Percentiles rank a stretch among this genome's conserved stretches.
Evolutionary conservation across 208 protist genomes (phyloP).

Genomic region (Crithidia bombi): DNA sequence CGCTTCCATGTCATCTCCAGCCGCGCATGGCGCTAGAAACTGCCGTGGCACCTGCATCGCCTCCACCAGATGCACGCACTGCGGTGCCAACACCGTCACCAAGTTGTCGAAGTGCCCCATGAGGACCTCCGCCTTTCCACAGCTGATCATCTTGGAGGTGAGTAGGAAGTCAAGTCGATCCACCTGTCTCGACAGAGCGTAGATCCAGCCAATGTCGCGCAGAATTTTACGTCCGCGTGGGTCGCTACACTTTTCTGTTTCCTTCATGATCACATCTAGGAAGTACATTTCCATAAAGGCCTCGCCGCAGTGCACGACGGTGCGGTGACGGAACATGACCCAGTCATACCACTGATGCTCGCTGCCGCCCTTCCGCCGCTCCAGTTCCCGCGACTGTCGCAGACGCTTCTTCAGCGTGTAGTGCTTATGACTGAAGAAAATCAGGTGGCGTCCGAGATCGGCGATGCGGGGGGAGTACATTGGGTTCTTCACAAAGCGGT

Average conservation of each 20-base stretch:
- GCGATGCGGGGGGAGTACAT: constrained; percentile 89
- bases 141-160: constrained; percentile 70
- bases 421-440: constrained; percentile 92
- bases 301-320: constrained; percentile 89
- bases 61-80: constrained; percentile 86
- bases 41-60: constrained; percentile 71
- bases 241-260: constrained; percentile 77
- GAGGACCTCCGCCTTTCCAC: constrained; percentile 63
- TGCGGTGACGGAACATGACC: constrained; percentile 86
- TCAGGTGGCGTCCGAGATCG: constrained; percentile 85
- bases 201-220: constrained; percentile 90
- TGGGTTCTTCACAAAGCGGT: constrained; percentile 88
- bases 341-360: constrained; percentile 93
- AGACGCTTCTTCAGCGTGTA: constrained; percentile 77
- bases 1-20: constrained; percentile 64
- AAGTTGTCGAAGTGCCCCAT: constrained; percentile 85
- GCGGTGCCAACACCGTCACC: constrained; percentile 85
- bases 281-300: constrained; percentile 89
- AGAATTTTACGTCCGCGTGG: constrained; percentile 82
- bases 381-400: constrained; percentile 74
- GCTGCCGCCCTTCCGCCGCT: constrained; percentile 78
- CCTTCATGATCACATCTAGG: constrained; percentile 82
- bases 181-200: constrained; percentile 74
- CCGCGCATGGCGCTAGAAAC: constrained; percentile 61
- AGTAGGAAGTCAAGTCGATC: constrained; percentile 83